phyloP scores from a whole-genome alignment of 2,329 filamentous ascomycete species.

The Clathrospora elynae region DNA sequence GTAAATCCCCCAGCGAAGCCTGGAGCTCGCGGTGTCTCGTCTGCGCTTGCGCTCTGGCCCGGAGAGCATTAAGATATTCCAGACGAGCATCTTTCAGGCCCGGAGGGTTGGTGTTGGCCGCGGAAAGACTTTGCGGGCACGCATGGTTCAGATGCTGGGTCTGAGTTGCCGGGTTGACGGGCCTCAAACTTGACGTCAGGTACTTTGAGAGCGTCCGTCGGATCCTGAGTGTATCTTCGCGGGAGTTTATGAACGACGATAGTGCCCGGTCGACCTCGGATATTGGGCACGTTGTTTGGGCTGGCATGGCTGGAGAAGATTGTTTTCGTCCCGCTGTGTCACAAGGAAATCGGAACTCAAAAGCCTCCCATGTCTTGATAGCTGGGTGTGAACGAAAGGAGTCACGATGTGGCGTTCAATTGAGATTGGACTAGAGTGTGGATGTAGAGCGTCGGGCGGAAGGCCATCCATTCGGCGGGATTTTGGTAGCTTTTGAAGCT shows the following conservation, averaged over 20 bases:
- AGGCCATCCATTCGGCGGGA: conserved; percentile 3
- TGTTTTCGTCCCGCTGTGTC: neutral
- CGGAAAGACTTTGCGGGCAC: conserved; percentile 31
- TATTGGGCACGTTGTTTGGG: conserved; percentile 42
- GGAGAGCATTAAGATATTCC: conserved; percentile 54
- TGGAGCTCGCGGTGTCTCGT: conserved; percentile 45
- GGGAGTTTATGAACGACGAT: conserved; percentile 44
- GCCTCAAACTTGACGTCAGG: conserved; percentile 37
- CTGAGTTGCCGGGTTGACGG: conserved; percentile 34
- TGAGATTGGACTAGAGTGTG: too few species aligned
- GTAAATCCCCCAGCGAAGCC: conserved; percentile 40
- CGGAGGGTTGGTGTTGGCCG: conserved; percentile 35
- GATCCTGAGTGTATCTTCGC: conserved; percentile 46
- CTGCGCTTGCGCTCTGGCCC: conserved; percentile 50
- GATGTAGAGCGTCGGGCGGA: too few species aligned
- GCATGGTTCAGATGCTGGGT: conserved; percentile 42
- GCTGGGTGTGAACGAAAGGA: neutral
- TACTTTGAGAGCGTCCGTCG: conserved; percentile 42
- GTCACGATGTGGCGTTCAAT: too few species aligned
- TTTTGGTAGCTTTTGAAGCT: too few species aligned
- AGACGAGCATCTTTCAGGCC: conserved; percentile 52
- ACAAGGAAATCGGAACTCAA: neutral
- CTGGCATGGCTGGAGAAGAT: conserved; percentile 25
- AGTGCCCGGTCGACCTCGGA: conserved; percentile 45
- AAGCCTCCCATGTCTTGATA: neutral